Evolutionary conservation across 192 early-diverging fungal genomes (phyloP).

Genomic region (Coemansia sp.): DNA sequence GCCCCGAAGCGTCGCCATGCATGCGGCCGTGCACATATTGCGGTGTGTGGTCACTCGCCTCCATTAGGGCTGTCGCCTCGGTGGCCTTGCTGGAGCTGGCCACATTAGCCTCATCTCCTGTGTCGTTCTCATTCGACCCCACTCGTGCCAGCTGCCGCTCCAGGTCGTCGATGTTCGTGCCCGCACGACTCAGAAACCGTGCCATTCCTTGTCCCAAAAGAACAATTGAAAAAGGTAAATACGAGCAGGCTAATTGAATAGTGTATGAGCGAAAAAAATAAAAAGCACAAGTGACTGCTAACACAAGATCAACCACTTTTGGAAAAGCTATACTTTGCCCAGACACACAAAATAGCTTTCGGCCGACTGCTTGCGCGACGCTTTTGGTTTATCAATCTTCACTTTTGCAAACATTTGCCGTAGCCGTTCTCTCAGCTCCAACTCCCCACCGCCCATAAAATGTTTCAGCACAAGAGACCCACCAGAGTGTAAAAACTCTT

Average conservation of each 20-base stretch:
- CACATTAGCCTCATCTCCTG: constrained; percentile 18
- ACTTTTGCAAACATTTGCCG: constrained; percentile 58
- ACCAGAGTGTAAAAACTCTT: constrained; percentile 34
- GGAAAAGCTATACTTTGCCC: constrained; percentile 17
- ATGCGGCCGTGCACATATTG: constrained; percentile 11
- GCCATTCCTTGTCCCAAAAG: constrained; percentile 15
- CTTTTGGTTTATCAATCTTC: constrained; percentile 65
- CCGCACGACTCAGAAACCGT: constrained; percentile 54
- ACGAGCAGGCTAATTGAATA: neutral
- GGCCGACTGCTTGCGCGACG: constrained; percentile 65
- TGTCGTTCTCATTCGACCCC: constrained; percentile 42
- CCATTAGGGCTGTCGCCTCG: constrained; percentile 24
- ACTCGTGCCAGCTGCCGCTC: constrained; percentile 52
- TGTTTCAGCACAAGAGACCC: constrained; percentile 59
- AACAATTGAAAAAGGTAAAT: neutral
- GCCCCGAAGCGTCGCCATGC: constrained; percentile 8
- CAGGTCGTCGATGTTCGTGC: constrained; percentile 52
- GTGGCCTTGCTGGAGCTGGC: constrained; percentile 4
- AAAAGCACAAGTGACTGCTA: constrained; percentile 6
- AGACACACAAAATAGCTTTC: constrained; percentile 73
- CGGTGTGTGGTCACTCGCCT: neutral
- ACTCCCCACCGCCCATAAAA: constrained; percentile 62
- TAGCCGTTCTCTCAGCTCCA: constrained; percentile 53
- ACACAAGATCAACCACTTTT: no score
- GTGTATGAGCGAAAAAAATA: constrained; percentile 1